phyloP scores from a whole-genome alignment of 352 stramenopile genomes.

The Pythium oligandrum region DNA sequence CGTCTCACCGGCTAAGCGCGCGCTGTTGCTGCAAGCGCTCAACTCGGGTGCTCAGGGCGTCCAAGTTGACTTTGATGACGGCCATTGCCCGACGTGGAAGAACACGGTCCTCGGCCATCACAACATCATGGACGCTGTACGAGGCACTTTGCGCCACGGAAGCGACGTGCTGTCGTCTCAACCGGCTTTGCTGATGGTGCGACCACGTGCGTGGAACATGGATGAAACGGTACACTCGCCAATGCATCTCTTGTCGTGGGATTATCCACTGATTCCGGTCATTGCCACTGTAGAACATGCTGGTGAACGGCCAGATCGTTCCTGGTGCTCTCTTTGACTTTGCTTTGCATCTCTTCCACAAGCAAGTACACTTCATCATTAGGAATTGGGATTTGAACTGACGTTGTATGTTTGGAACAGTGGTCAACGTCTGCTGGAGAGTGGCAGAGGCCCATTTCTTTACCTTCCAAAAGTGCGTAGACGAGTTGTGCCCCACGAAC shows the following conservation, averaged over 20 bases:
- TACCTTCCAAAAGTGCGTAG: too few relatives aligned
- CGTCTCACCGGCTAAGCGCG: slow-evolving; percentile 76
- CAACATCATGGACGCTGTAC: slow-evolving; percentile 91
- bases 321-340: slow-evolving; percentile 94
- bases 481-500: too few relatives aligned
- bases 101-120: slow-evolving; percentile 90
- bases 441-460: too few relatives aligned
- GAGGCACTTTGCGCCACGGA: slow-evolving; percentile 35
- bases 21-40: slow-evolving; percentile 91
- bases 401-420: slow-evolving; percentile 14
- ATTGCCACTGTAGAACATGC: slow-evolving; percentile 60
- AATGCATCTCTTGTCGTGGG: background rate
- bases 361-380: slow-evolving; percentile 32
- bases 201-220: slow-evolving; percentile 93
- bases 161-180: slow-evolving; percentile 19
- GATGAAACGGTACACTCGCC: slow-evolving; percentile 77
- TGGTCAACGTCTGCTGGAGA: slow-evolving; percentile 63
- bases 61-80: slow-evolving; percentile 79
- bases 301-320: slow-evolving; percentile 85
- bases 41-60: slow-evolving; percentile 91
- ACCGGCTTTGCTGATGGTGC: slow-evolving; percentile 88
- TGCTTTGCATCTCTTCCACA: slow-evolving; percentile 94
- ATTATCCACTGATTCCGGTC: background rate
- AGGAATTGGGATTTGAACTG: background rate
- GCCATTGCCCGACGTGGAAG: slow-evolving; percentile 88